Percentiles rank a stretch among this genome's conserved stretches.
phyloP scores from a whole-genome alignment of 305 asterid species.

The Solanum hybrid region DNA sequence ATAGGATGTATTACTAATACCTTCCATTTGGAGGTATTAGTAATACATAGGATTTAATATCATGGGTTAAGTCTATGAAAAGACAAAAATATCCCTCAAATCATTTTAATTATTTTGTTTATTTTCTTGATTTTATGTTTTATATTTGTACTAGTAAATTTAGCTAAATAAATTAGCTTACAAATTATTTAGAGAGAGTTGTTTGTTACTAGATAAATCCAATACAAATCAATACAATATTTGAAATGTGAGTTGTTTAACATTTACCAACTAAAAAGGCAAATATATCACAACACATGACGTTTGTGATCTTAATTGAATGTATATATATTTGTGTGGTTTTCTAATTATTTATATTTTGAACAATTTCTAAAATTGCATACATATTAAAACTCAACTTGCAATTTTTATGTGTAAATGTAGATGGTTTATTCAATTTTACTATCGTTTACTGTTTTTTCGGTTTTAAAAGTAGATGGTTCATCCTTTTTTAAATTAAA shows the following conservation, averaged over 20 bases:
- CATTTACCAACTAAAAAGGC: not conserved
- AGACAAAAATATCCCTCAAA: not conserved
- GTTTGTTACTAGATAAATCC: not conserved
- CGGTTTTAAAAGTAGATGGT: not conserved
- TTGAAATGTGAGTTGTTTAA: not conserved
- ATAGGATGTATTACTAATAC: too few species aligned
- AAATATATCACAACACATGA: not conserved
- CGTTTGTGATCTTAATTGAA: not conserved
- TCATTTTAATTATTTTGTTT: too few species aligned
- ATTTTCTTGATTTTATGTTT: too few species aligned
- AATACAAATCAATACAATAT: too few species aligned
- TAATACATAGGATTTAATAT: too few species aligned
- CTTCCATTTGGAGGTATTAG: not conserved
- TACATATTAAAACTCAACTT: too few species aligned
- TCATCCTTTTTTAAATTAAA: not conserved
- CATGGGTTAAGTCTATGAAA: not conserved
- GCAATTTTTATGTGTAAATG: not conserved
- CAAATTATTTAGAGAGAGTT: not conserved
- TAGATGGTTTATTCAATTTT: not conserved
- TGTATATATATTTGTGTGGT: not conserved
- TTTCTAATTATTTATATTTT: too few species aligned
- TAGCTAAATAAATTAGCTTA: not conserved
- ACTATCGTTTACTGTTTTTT: not conserved
- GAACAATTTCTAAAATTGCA: not conserved
- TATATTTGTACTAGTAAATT: not conserved